Evolutionary conservation across 805 yeast species (phyloP).

Genomic region (Metschnikowia lochheadii): DNA sequence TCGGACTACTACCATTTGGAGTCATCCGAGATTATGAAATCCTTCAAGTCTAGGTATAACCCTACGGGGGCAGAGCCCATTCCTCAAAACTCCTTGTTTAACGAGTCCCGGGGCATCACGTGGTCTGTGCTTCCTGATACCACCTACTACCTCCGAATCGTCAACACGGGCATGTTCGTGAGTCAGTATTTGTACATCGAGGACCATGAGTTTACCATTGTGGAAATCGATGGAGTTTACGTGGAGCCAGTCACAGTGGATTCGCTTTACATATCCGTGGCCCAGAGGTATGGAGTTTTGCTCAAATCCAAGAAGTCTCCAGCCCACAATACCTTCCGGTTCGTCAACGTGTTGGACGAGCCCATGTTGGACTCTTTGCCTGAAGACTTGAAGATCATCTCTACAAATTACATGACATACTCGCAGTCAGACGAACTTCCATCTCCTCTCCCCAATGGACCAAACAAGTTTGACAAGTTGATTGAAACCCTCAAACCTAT

Average conservation of each 20-base stretch:
- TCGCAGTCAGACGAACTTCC: constrained; percentile 24
- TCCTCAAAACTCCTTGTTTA: constrained; percentile 62
- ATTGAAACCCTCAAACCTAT: constrained; percentile 24
- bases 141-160: constrained; percentile 61
- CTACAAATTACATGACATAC: constrained; percentile 56
- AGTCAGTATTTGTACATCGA: constrained; percentile 50
- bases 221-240: constrained; percentile 48
- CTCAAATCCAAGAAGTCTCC: constrained; percentile 55
- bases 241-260: constrained; percentile 55
- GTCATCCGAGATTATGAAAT: constrained; percentile 41
- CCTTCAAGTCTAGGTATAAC: constrained; percentile 59
- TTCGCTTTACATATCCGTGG: constrained; percentile 64
- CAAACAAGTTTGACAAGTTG: constrained; percentile 36
- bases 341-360: constrained; percentile 59
- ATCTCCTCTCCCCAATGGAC: constrained; percentile 20
- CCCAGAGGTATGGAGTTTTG: constrained; percentile 75
- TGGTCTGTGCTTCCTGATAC: constrained; percentile 54
- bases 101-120: constrained; percentile 57
- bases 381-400: constrained; percentile 47
- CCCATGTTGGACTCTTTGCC: constrained; percentile 72
- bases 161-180: constrained; percentile 68
- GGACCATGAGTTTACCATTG: constrained; percentile 38
- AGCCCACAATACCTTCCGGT: constrained; percentile 34
- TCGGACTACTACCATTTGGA: constrained; percentile 63
- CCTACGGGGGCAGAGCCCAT: constrained; percentile 87